Evolutionary conservation across 306 rosid genomes (phyloP).

Genomic region (Dalbergia cultrata): DNA sequence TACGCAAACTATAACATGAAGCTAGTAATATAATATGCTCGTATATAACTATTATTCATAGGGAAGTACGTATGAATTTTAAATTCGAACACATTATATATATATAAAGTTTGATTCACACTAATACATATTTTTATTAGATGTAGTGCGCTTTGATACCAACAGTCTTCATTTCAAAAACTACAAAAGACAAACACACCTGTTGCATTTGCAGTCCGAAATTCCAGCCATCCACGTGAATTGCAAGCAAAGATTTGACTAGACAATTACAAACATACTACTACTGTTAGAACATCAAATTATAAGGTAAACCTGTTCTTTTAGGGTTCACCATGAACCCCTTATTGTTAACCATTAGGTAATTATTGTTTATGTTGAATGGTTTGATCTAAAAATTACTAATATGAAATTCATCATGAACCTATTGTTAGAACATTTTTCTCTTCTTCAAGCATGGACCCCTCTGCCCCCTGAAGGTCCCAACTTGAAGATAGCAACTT

Average conservation of each 20-base stretch:
- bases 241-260: conserved; percentile 25
- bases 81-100: too few relatives aligned
- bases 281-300: neutral
- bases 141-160: neutral
- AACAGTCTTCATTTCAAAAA: neutral
- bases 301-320: too few relatives aligned
- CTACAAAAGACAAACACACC: neutral
- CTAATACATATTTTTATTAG: too few relatives aligned
- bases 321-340: too few relatives aligned
- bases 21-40: neutral
- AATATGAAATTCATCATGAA: too few relatives aligned
- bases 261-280: neutral
- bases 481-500: neutral
- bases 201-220: neutral
- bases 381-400: too few relatives aligned
- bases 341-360: too few relatives aligned
- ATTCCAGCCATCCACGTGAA: conserved; percentile 34
- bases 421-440: neutral
- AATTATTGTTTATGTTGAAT: too few relatives aligned
- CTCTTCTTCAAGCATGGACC: conserved; percentile 6
- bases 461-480: conserved; percentile 32
- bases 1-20: neutral
- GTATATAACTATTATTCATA: too few relatives aligned
- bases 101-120: too few relatives aligned
- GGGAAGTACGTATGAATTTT: too few relatives aligned